Evolutionary conservation across 441 rosid species (phyloP), one percentile per base, ranked within the genome.

Genomic region (Codiaeum variegatum): DNA sequence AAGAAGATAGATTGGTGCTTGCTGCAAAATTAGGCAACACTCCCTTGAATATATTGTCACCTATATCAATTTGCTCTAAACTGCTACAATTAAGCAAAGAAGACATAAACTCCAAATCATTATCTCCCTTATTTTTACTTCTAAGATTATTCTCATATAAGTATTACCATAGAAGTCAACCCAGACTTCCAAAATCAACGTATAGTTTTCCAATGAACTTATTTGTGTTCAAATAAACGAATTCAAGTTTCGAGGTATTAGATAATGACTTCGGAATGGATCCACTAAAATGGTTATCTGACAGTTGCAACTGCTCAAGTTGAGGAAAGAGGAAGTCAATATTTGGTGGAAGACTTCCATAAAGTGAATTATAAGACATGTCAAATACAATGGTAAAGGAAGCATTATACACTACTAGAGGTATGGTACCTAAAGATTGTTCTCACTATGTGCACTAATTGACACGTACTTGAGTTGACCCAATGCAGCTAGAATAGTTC

Each of bases 241-340:
- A 0, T 3, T 15, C 24, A 16, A 80, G 21, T 7, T 71, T 69
- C 0, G 82, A 31, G 34, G 69, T 73, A 49, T 78, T 76, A 13
- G 81, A 72, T 12, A 80, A 21, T 31, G 81, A 71, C 15, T 15
- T 36, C 12, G 74, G 74, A 29, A 71, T 21, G 4, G 47, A 9
- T 13, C 74, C 74, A 71, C 15, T 46, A 31, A 71, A 60, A 0
- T 42, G n/a, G 36, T 71, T 71, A 0, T 7, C 23, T 28, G 31
- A 29, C 8, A 60, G 3, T 6, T 38, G 7, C 24, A 71, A 4
- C 0, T n/a, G 2, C 6, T 23, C 60, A 47, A 71, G 59, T 2
- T 46, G 26, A 28, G 74, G 74, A 8, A 71, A 32, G 5, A n/a
- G 19, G 12, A 71, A 32, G 5, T 67, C 74, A 10, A 71, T 29